phyloP scores from a whole-genome alignment of 2,329 filamentous ascomycete genomes.

The Shiraia sp. region DNA sequence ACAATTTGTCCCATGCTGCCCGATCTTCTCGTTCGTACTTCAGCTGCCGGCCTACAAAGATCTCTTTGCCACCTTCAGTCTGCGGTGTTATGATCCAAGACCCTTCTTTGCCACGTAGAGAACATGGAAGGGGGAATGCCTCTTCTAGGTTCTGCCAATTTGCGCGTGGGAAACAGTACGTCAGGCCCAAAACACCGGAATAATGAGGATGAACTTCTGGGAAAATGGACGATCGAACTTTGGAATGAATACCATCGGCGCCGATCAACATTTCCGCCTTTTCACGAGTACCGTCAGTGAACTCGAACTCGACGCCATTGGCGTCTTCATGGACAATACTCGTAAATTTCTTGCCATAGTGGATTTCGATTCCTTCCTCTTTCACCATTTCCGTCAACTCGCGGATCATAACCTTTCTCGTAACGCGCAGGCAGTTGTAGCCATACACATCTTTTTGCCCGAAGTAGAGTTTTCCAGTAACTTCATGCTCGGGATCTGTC shows the following conservation, averaged over 20 bases:
- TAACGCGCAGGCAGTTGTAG: conserved; percentile 58
- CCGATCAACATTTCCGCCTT: conserved; percentile 55
- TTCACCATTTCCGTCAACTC: conserved; percentile 49
- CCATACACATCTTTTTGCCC: conserved; percentile 53
- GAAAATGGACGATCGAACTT: conserved; percentile 55
- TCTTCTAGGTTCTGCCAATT: conserved; percentile 1
- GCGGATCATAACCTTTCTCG: conserved; percentile 55
- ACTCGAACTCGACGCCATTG: conserved; percentile 50
- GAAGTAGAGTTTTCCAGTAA: conserved; percentile 50
- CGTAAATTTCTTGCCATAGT: conserved; percentile 54
- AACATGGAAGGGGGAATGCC: conserved; percentile 24
- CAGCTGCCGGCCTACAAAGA: conserved; percentile 42
- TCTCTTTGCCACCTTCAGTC: conserved; percentile 32
- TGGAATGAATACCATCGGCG: conserved; percentile 63
- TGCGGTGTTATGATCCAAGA: conserved; percentile 46
- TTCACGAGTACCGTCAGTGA: conserved; percentile 50
- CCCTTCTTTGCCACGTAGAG: conserved; percentile 38
- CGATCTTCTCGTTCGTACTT: conserved; percentile 32
- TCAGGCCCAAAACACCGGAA: conserved; percentile 50
- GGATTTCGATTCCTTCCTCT: conserved; percentile 46
- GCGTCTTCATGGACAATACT: conserved; percentile 37
- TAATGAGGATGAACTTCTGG: conserved; percentile 54
- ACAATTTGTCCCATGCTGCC: conserved; percentile 38
- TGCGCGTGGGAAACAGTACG: conserved; percentile 26
- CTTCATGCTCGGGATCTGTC: conserved; percentile 40